Percentiles rank a stretch among this genome's conserved stretches.
These are phyloP conservation scores for Diacronema lutheri DNA, from an alignment of 78 protist species.

Conservation along the genomic window DNA sequence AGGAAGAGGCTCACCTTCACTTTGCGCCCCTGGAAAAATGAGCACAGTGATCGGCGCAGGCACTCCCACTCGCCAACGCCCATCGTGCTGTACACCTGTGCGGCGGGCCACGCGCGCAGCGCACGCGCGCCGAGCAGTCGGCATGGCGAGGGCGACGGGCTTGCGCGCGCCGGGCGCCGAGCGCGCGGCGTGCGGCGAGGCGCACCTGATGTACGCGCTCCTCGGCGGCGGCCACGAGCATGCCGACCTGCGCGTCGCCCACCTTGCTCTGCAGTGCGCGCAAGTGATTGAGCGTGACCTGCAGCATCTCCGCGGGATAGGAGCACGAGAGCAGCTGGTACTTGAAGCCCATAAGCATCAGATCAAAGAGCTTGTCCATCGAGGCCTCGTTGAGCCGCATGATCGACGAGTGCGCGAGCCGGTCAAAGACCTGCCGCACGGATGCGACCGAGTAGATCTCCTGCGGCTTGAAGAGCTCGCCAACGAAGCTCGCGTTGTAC, in stretches of 20 bases:
- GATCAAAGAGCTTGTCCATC: slow-evolving; percentile 64
- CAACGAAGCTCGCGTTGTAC: slow-evolving; percentile 36
- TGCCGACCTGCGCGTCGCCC: neutral
- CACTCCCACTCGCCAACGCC: too few relatives aligned
- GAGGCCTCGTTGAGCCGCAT: slow-evolving; percentile 49
- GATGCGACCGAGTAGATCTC: neutral
- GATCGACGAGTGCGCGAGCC: slow-evolving; percentile 60
- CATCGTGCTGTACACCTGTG: too few relatives aligned
- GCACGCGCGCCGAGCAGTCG: too few relatives aligned
- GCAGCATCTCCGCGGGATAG: neutral
- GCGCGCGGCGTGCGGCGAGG: too few relatives aligned
- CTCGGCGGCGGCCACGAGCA: neutral
- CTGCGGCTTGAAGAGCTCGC: slow-evolving; percentile 48
- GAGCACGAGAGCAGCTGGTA: slow-evolving; percentile 26
- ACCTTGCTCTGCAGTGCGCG: neutral
- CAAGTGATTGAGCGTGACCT: slow-evolving; percentile 53
- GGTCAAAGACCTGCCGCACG: slow-evolving; percentile 43
- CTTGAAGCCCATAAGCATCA: slow-evolving; percentile 66
- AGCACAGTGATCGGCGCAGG: neutral
- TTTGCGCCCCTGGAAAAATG: slow-evolving; percentile 24
- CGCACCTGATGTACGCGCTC: too few relatives aligned
- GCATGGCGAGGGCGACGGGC: too few relatives aligned
- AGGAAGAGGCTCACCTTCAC: slow-evolving; percentile 49
- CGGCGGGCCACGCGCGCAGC: too few relatives aligned
- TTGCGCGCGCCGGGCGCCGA: too few relatives aligned